These are phyloP conservation scores for Ramaria rubella DNA, from an alignment of 768 basidiomycete species.

Conservation along the genomic window DNA sequence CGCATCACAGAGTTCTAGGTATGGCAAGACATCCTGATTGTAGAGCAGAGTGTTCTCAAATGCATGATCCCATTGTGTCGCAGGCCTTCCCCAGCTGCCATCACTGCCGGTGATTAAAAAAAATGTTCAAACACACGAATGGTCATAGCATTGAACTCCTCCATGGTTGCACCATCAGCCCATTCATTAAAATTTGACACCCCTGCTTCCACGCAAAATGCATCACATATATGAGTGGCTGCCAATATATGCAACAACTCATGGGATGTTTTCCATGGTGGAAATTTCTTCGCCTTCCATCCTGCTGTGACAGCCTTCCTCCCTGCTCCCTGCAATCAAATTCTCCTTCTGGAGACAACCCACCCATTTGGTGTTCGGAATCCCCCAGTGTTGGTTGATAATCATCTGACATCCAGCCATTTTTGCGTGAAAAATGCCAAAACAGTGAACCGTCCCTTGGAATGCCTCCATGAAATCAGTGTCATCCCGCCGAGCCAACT, in stretches of 20 bases:
- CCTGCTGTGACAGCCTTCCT: neutral
- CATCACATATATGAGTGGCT: neutral
- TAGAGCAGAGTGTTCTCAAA: conserved; percentile 28
- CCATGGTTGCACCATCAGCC: neutral
- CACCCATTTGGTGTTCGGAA: conserved; percentile 18
- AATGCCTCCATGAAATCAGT: neutral
- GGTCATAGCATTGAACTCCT: neutral
- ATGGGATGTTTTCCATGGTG: neutral
- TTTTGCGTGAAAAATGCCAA: conserved; percentile 24
- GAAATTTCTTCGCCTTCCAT: neutral
- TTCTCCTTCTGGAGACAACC: conserved; percentile 13
- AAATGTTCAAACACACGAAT: neutral
- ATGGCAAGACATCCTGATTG: conserved; percentile 32
- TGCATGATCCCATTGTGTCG: conserved; percentile 23
- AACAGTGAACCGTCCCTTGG: conserved; percentile 7
- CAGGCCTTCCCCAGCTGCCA: neutral
- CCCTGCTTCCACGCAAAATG: neutral
- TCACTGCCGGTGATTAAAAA: neutral
- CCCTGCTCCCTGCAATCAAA: neutral
- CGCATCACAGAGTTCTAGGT: conserved; percentile 32
- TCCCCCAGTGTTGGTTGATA: conserved; percentile 26
- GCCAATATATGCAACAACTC: neutral
- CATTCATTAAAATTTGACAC: neutral
- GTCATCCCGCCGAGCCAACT: neutral
- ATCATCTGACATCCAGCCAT: conserved; percentile 18